phyloP scores from a whole-genome alignment of 83 land plant genomes.

The Picea abies region DNA sequence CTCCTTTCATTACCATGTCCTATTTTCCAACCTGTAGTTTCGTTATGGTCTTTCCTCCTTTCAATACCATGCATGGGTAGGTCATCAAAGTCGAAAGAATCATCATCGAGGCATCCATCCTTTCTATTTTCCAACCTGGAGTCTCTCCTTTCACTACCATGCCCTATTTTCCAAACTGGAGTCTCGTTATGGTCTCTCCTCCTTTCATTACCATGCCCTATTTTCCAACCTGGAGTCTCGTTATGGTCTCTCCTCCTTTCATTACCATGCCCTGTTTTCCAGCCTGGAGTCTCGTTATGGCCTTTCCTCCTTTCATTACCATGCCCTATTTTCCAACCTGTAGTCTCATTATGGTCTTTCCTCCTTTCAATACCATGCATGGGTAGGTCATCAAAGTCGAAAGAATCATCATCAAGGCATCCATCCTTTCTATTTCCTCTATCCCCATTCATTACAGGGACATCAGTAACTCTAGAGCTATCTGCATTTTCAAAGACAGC shows the following conservation, averaged over 20 bases:
- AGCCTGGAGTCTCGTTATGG: background rate
- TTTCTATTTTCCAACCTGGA: conserved; percentile 13
- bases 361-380: background rate
- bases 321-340: background rate
- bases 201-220: background rate
- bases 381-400: background rate
- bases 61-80: background rate
- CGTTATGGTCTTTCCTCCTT: background rate
- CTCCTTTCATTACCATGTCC: background rate
- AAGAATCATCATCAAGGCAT: conserved; percentile 25
- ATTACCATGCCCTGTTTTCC: background rate
- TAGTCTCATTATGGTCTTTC: conserved; percentile 15
- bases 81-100: conserved; percentile 13
- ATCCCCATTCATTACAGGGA: conserved; percentile 6
- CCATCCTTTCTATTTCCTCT: conserved; percentile 17
- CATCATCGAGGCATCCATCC: conserved; percentile 25
- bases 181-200: conserved; percentile 11
- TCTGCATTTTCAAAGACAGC: conserved; percentile 80
- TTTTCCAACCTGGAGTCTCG: conserved; percentile 1
- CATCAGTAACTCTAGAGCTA: conserved; percentile 25
- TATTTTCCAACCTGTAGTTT: background rate
- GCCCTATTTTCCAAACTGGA: background rate
- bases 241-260: background rate
- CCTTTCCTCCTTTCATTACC: conserved; percentile 4
- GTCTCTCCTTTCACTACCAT: background rate